These are phyloP conservation scores for Panellus pusillus DNA, from an alignment of 768 basidiomycete species.

Conservation along the genomic window DNA sequence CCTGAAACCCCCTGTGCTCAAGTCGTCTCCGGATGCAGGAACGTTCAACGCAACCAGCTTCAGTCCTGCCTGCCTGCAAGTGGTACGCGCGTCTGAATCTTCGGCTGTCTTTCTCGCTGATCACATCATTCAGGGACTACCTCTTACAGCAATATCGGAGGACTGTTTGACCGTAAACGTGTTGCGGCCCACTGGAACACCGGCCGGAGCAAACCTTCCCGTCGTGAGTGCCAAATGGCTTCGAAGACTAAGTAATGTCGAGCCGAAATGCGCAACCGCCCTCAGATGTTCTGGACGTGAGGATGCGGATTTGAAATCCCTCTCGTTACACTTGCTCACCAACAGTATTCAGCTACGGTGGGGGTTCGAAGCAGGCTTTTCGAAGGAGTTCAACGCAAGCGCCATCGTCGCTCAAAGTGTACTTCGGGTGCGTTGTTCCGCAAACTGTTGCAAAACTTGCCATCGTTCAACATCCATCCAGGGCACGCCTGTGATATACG, in stretches of 20 bases:
- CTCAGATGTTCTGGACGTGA: conserved; percentile 42
- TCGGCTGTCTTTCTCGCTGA: conserved; percentile 33
- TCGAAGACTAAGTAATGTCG: no score
- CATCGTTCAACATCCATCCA: conserved; percentile 8
- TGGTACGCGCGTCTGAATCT: background rate
- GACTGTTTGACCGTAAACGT: conserved; percentile 62
- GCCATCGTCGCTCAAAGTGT: conserved; percentile 11
- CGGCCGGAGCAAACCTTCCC: conserved; percentile 32
- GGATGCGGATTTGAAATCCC: no score
- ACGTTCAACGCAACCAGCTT: conserved; percentile 32
- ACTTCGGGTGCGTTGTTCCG: background rate
- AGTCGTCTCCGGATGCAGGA: conserved; percentile 18
- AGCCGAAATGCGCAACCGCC: no score
- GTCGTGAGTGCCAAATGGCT: conserved; percentile 25
- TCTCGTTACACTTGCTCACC: background rate
- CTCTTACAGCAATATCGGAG: no score
- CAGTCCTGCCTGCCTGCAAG: conserved; percentile 25
- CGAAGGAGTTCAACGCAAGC: conserved; percentile 35
- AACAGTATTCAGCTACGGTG: conserved; percentile 29
- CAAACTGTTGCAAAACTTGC: no score
- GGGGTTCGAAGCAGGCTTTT: conserved; percentile 45
- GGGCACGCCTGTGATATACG: conserved; percentile 41
- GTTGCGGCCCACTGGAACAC: conserved; percentile 44
- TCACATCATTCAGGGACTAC: no score
- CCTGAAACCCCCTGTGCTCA: conserved; percentile 29